Evolutionary conservation across 106 monocot genomes (phyloP).

Genomic region (Apostasia shenzhenica): DNA sequence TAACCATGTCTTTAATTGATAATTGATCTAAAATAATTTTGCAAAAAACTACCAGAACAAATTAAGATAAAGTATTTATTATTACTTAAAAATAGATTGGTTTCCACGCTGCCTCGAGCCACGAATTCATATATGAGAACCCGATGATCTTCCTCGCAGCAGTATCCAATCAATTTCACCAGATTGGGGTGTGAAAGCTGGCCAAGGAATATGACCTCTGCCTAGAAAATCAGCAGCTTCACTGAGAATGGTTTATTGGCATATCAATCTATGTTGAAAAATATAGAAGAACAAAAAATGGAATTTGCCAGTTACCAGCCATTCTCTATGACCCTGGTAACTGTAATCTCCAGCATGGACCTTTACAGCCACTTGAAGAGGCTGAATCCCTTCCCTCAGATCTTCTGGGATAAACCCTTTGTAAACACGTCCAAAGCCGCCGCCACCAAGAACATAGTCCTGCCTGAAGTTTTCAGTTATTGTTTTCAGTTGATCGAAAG

Average conservation of each 20-base stretch:
- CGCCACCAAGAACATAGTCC: conserved; percentile 30
- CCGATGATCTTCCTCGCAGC: conserved; percentile 43
- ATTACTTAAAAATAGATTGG: conserved; percentile 47
- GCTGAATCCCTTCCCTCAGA: not conserved
- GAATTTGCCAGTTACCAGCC: conserved; percentile 15
- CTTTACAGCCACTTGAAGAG: conserved; percentile 18
- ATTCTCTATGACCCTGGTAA: conserved; percentile 26
- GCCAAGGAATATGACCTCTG: conserved; percentile 48
- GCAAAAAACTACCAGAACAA: not conserved
- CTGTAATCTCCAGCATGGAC: conserved; percentile 18
- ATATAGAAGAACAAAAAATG: not conserved
- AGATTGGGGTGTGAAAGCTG: conserved; percentile 60
- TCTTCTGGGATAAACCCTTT: conserved; percentile 24
- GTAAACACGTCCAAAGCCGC: conserved; percentile 46
- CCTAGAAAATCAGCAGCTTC: conserved; percentile 16
- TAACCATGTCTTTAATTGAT: not conserved
- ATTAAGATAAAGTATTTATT: not conserved
- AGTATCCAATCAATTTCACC: conserved; percentile 50
- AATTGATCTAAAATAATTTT: not conserved
- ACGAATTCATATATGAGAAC: conserved; percentile 51
- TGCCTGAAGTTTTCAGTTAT: conserved; percentile 35
- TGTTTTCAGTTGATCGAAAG: conserved; percentile 22
- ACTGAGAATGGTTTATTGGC: too few relatives aligned
- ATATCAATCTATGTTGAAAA: not conserved
- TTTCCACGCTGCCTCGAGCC: conserved; percentile 39